Conservation (phyloP, 352 stramenopile species). For the Phytophthora kernoviae region DNA sequence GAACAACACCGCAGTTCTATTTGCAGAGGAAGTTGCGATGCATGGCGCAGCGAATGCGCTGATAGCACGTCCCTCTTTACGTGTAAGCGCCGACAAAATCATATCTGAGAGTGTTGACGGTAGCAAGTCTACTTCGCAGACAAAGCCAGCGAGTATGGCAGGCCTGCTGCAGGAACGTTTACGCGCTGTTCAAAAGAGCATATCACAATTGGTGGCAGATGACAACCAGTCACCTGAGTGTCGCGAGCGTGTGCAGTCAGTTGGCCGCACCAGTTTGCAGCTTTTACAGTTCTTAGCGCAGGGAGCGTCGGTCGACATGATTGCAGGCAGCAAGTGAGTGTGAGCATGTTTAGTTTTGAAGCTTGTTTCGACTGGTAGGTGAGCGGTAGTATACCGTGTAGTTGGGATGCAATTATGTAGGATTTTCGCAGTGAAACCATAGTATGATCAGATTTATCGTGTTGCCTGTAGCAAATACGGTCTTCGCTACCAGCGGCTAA, state of each 20-base stretch:
- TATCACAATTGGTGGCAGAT: slow-evolving; percentile 6
- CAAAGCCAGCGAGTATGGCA: background rate
- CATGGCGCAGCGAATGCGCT: slow-evolving; percentile 46
- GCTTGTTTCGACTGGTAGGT: too few species aligned
- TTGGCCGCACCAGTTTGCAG: slow-evolving; percentile 8
- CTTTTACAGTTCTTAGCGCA: slow-evolving; percentile 19
- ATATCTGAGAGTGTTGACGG: background rate
- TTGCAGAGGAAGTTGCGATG: slow-evolving; percentile 50
- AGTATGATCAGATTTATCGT: too few species aligned
- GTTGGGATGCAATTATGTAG: too few species aligned
- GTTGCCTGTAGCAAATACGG: too few species aligned
- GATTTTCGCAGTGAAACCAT: too few species aligned
- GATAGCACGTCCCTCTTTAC: slow-evolving; percentile 49
- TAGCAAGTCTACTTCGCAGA: background rate
- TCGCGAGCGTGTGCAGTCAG: slow-evolving; percentile 15
- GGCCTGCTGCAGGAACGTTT: slow-evolving; percentile 15
- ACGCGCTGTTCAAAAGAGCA: slow-evolving; percentile 6
- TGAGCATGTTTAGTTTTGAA: too few species aligned
- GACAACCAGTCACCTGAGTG: slow-evolving; percentile 20
- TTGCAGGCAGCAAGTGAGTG: background rate
- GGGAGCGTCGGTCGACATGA: background rate
- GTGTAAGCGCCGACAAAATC: slow-evolving; percentile 1
- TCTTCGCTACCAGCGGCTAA: too few species aligned
- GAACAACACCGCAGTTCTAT: slow-evolving; percentile 22
- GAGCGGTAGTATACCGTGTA: too few species aligned